Conservation (phyloP, 345 rosid genomes). For the Ricinus communis region DNA sequence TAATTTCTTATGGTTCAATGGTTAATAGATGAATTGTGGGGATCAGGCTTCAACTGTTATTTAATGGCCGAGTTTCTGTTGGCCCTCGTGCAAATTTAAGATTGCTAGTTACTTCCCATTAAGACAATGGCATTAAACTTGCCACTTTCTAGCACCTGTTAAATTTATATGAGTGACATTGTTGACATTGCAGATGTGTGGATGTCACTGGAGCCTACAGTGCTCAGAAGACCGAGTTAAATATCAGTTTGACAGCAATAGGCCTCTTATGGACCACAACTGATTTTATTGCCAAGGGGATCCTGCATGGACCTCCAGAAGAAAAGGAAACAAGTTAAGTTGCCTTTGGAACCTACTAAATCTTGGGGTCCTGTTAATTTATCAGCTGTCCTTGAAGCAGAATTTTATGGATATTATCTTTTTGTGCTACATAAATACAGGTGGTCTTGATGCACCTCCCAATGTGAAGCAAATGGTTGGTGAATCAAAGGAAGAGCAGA, state of each 20-base stretch:
- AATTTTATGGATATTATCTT: conserved; percentile 11
- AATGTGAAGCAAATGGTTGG: conserved; percentile 41
- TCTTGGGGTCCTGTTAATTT: not conserved
- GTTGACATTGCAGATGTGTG: conserved; percentile 65
- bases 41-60: not conserved
- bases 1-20: not conserved
- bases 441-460: conserved; percentile 31
- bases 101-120: conserved; percentile 1
- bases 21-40: not conserved
- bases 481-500: conserved; percentile 42
- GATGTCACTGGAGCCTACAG: conserved; percentile 98
- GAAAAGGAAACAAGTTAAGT: conserved; percentile 60
- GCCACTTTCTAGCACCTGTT: not conserved
- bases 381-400: not conserved
- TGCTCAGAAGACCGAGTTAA: conserved; percentile 86
- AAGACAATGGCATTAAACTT: conserved; percentile 7
- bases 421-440: conserved; percentile 30
- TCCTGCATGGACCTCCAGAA: conserved; percentile 39
- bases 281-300: conserved; percentile 85
- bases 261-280: conserved; percentile 93
- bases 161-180: conserved; percentile 19
- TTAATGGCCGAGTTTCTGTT: conserved; percentile 11
- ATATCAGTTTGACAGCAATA: conserved; percentile 92
- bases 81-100: not conserved
- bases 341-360: not conserved